Base-by-base conservation (phyloP, 208 protist species). In the Crithidia bombi region DNA sequence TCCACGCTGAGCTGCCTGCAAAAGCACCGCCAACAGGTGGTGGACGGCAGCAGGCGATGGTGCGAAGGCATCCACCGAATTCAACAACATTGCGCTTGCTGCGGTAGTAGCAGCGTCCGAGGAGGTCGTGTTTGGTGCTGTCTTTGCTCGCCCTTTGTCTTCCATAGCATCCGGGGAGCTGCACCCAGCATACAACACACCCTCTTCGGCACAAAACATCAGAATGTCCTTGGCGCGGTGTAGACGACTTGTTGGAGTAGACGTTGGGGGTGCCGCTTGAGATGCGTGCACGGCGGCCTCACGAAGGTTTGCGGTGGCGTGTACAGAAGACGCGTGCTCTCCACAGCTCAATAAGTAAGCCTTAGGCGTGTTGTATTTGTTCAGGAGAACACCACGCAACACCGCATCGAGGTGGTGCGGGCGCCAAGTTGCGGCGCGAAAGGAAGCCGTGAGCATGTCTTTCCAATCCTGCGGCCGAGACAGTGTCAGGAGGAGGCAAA, bases 371-470 rank as follows among this genome's bases (percentile, higher is more conserved):
- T 84, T 73, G 47, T 84, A 84, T 23, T 65, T 68, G 56, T 62
- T 58, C 7, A 85, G 58, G 39, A 57, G 57, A 3, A 91, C 72
- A 26, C 79, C 79, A 4, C 79, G 71, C 38, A 91, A 33, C 25
- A 89, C 69, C 6, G 75, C 73, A 25, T 80, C 57, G 23, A 91
- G 47, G 67, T 91, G 86, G 55, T 84, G 82, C 43, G 77, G 67
- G 46, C 55, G 49, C 78, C 72, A 86, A 41, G 75, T 89, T 15
- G 65, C 69, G 25, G 67, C 74, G 14, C 86, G 82, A 58, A 91
- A 65, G 36, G 86, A 82, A 15, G 82, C 82, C 1, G 69, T 43
- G 43, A 91, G 65, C 82, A 91, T 86, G 62, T 91, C 86, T 17
- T 61, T 62, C 82, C 82, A 88, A 63, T 86, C 73, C 65, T 91